Base-by-base conservation (phyloP, 106 monocot genomes). In the Hemerocallis citrina region DNA sequence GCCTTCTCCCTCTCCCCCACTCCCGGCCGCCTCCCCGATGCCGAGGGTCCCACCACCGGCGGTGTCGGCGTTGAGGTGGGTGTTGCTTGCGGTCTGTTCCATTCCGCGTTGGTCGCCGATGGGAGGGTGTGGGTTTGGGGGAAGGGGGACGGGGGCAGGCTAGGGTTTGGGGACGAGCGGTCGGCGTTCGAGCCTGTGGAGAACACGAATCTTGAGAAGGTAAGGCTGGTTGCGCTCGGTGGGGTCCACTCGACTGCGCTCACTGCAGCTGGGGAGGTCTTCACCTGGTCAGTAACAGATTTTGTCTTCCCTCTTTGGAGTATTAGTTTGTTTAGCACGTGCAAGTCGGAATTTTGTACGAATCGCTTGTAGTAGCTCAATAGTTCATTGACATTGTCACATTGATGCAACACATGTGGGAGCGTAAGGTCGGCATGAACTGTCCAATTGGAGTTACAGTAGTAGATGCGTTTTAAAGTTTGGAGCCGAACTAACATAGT, bases 71-170 rank as follows among this genome's bases (percentile, higher is more conserved):
- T 15, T 1, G 80, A 89, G 65, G 82, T 86, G 1, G 90, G 86
- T 33, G 66, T 90, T 59, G 78, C 86, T 6, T 86, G 90, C 56
- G 95, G 95, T 33, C 72, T 95, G 7, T 95, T 95, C 70, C 95
- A 95, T 64, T 95, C 95, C n/a, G 77, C 86, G 1, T 41, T 86
- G 61, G 27, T 90, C 31, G 86, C 87, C 5, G 78, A 90, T 33
- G 89, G 86, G 10, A 41, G 43, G 66, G 13, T 86, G 29, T 95
- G 89, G 95, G 55, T 90, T 0, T 89, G 89, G 95, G 95, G 95
- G 9, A 95, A 95, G 66, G 95, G 95, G 7, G 95, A 95, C 33
- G 95, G 95, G 0, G 95, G 95, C 5, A 74, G 95, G 62, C 71
- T 95, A 6, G 95, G 95, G 4, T 48, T 90, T n/a, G 95, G 95